Evolutionary conservation across 306 rosid species (phyloP).

Genomic region (Biancaea sappan): DNA sequence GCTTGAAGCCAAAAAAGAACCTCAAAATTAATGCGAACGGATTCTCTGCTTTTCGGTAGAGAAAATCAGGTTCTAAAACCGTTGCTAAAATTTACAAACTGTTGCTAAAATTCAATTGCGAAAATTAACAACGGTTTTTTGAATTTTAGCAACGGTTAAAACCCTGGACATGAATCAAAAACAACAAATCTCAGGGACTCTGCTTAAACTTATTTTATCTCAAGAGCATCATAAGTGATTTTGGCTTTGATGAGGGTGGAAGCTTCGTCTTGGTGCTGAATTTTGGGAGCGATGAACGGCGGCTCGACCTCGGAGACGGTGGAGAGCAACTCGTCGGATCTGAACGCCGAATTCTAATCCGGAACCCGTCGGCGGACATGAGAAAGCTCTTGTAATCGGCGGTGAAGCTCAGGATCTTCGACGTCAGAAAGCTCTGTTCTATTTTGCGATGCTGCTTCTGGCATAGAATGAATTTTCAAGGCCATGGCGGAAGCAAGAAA

Average conservation of each 20-base stretch:
- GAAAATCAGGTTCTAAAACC: too few relatives aligned
- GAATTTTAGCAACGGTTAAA: not conserved
- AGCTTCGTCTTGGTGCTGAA: slow-evolving; percentile 50
- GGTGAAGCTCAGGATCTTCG: slow-evolving; percentile 65
- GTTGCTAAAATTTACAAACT: too few relatives aligned
- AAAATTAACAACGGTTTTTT: too few relatives aligned
- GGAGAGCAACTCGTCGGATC: slow-evolving; percentile 67
- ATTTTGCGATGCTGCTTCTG: too few relatives aligned
- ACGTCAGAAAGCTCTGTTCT: too few relatives aligned
- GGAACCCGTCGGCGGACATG: slow-evolving; percentile 35
- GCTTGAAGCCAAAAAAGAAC: not conserved
- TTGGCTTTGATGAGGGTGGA: slow-evolving; percentile 61
- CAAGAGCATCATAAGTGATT: slow-evolving; percentile 43
- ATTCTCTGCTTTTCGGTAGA: too few relatives aligned
- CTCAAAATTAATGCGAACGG: not conserved
- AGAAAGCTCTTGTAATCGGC: slow-evolving; percentile 62
- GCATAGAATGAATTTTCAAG: too few relatives aligned
- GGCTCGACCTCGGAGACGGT: slow-evolving; percentile 49
- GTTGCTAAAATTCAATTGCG: too few relatives aligned
- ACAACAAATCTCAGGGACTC: not conserved
- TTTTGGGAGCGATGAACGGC: slow-evolving; percentile 37
- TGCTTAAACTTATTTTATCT: not conserved
- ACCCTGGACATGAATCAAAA: not conserved
- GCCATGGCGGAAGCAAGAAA: too few relatives aligned
- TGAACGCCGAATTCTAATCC: slow-evolving; percentile 63